These are phyloP conservation scores for Blastomyces emzantsi DNA, from an alignment of 2,329 filamentous ascomycete genomes.

Conservation along the genomic window DNA sequence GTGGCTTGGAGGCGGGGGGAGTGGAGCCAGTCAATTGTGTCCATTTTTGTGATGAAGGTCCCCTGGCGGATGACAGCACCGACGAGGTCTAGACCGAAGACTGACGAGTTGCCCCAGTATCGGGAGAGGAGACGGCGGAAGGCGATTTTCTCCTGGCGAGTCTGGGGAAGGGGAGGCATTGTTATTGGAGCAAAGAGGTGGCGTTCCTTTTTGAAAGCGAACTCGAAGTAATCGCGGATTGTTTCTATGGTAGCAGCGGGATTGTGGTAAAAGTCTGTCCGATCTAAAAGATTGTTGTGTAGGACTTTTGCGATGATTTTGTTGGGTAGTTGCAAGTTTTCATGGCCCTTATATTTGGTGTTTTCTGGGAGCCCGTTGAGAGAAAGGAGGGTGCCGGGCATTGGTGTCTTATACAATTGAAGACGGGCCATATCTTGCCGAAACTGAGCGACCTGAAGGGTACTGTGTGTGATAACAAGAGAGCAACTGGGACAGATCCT, in stretches of 20 bases:
- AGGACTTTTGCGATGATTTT: conserved; percentile 45
- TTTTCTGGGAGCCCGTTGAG: conserved; percentile 43
- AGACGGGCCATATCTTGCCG: conserved; percentile 47
- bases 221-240: conserved; percentile 46
- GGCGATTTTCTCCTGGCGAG: conserved; percentile 23
- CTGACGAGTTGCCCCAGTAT: conserved; percentile 37
- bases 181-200: conserved; percentile 26
- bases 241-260: conserved; percentile 40
- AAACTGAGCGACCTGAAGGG: conserved; percentile 54
- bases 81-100: conserved; percentile 34
- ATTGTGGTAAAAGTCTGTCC: conserved; percentile 27
- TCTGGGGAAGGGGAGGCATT: conserved; percentile 23
- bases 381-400: conserved; percentile 60
- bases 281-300: conserved; percentile 34
- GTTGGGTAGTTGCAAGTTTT: conserved; percentile 46
- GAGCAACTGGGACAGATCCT: conserved; percentile 45
- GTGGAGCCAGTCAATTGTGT: conserved; percentile 67
- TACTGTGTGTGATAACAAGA: conserved; percentile 45
- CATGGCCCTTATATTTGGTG: conserved; percentile 12
- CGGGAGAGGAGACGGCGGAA: conserved; percentile 36
- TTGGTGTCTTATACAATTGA: conserved; percentile 41
- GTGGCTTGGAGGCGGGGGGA: conserved; percentile 56
- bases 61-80: conserved; percentile 37
- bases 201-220: conserved; percentile 31
- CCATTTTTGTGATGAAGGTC: conserved; percentile 52